Percentiles rank a stretch among this genome's conserved stretches.
phyloP scores from a whole-genome alignment of 2,329 filamentous ascomycete species.

The Sporothrix pseudoabietina region DNA sequence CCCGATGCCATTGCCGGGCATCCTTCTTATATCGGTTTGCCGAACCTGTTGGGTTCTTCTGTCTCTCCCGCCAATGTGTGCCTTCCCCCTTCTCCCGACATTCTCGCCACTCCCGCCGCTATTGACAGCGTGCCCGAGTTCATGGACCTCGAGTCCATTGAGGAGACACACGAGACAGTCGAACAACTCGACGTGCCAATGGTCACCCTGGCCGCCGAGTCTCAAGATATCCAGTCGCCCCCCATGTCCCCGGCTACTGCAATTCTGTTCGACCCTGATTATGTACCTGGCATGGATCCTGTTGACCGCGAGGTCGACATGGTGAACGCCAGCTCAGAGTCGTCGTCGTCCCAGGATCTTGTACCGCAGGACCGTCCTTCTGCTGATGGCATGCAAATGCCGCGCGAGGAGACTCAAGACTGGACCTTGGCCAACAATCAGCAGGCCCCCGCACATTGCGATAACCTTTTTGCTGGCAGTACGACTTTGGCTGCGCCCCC shows the following conservation, averaged over 20 bases:
- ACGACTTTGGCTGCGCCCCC: neutral
- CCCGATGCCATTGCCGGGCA: constrained; percentile 10
- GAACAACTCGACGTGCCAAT: neutral
- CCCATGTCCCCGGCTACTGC: neutral
- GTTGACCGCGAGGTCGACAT: too few species aligned
- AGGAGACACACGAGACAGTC: neutral
- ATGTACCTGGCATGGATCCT: too few species aligned
- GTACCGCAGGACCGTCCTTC: too few species aligned
- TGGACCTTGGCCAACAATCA: neutral
- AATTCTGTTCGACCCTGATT: neutral
- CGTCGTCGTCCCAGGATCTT: neutral
- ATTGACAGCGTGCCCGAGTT: neutral
- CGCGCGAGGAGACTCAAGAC: too few species aligned
- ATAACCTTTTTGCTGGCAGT: neutral
- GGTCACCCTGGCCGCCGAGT: neutral
- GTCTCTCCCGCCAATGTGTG: constrained; percentile 1
- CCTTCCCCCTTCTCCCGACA: constrained; percentile 3
- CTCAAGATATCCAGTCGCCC: neutral
- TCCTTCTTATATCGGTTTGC: neutral
- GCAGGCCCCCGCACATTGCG: neutral
- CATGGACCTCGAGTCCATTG: neutral
- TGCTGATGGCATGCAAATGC: too few species aligned
- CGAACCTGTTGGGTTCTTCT: neutral
- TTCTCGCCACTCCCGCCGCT: neutral
- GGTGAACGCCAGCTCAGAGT: neutral